phyloP scores from a whole-genome alignment of 306 rosid genomes.

The Myrica gale region DNA sequence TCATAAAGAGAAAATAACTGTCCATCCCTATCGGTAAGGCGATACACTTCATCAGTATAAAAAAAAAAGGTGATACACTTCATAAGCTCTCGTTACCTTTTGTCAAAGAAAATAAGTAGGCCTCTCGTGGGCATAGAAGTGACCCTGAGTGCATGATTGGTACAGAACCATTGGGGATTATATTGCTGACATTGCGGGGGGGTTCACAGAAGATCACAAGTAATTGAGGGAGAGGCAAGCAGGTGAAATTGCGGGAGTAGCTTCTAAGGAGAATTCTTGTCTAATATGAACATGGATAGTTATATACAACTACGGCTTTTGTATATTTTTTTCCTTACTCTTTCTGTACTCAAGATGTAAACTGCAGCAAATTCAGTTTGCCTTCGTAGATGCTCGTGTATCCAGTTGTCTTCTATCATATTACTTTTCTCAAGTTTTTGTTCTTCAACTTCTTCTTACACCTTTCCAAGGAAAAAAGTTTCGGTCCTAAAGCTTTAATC shows the following conservation, averaged over 20 bases:
- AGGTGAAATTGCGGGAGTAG: constrained; percentile 23
- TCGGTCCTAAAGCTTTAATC: no score
- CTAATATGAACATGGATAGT: neutral
- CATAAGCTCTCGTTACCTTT: neutral
- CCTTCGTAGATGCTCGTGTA: neutral
- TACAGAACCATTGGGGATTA: constrained; percentile 31
- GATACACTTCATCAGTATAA: constrained; percentile 24
- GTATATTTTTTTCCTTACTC: neutral
- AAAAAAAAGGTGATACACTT: constrained; percentile 45
- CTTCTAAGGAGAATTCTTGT: neutral
- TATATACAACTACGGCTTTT: neutral
- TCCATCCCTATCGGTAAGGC: constrained; percentile 35
- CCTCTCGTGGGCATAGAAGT: constrained; percentile 4
- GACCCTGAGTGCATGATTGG: constrained; percentile 8
- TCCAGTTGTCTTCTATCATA: no score
- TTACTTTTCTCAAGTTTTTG: no score
- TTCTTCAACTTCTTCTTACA: no score
- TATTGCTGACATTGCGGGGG: constrained; percentile 1
- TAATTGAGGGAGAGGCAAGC: constrained; percentile 25
- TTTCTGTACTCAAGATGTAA: neutral
- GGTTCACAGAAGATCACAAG: neutral
- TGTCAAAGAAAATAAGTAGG: neutral
- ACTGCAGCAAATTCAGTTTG: neutral
- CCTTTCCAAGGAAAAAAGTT: no score
- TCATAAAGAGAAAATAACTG: constrained; percentile 27